These are phyloP conservation scores for Phaseolus lunatus DNA, from an alignment of 306 rosid species.

Conservation along the genomic window DNA sequence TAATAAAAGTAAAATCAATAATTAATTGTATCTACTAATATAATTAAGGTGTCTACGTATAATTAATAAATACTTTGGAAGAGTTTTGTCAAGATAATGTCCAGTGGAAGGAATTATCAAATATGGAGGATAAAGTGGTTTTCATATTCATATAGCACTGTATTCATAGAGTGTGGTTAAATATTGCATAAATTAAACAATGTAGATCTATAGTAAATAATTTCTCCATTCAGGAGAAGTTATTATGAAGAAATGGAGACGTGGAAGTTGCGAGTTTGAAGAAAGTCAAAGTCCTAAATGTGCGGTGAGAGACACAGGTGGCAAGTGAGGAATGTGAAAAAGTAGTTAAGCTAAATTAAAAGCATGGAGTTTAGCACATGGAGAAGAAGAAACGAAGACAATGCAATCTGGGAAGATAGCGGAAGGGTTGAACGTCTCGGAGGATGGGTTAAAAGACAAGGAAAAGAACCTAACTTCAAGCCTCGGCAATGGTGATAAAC, in stretches of 20 bases:
- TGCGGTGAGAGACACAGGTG: slow-evolving; percentile 11
- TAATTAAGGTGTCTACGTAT: too few relatives aligned
- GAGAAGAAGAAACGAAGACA: background rate
- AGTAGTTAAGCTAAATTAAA: background rate
- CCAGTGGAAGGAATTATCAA: too few relatives aligned
- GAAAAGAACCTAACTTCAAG: slow-evolving; percentile 21
- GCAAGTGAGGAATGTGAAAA: background rate
- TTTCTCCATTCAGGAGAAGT: background rate
- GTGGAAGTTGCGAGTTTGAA: background rate
- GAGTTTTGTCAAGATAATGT: too few relatives aligned
- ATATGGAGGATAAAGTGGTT: too few relatives aligned
- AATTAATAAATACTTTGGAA: too few relatives aligned
- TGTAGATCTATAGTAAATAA: background rate
- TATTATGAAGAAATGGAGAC: slow-evolving; percentile 24
- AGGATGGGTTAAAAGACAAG: slow-evolving; percentile 1
- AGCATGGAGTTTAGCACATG: background rate
- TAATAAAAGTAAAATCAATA: too few relatives aligned
- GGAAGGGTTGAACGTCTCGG: slow-evolving; percentile 15
- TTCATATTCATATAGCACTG: too few relatives aligned
- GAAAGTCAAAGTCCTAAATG: slow-evolving; percentile 35
- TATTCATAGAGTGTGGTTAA: too few relatives aligned
- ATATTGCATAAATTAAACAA: too few relatives aligned
- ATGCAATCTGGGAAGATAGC: slow-evolving; percentile 48
- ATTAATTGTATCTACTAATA: too few relatives aligned
- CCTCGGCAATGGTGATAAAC: background rate